Base-by-base conservation (phyloP, 305 asterid species). In the Ajuga reptans region DNA sequence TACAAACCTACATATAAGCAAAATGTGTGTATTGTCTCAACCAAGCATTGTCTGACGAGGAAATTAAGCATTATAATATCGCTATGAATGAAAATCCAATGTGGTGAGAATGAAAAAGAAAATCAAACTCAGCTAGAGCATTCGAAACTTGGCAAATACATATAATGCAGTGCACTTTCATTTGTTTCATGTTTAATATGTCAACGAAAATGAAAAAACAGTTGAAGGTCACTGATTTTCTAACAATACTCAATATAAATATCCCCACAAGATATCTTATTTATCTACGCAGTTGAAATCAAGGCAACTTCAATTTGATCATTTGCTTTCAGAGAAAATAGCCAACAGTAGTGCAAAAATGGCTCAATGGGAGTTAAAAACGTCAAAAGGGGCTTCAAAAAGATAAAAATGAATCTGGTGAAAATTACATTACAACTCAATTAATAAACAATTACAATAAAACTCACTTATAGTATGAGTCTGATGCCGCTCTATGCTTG, bases 381-480 rank as follows among this genome's bases (percentile, higher is more conserved):
- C 45, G 3, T 64, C 6, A 15, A 53, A 54, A 11, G 27, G 41
- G 64, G 50, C 60, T 65, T 24, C 2, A 58, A 2, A 51, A 46
- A 17, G 16, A 63, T 43, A 3, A 10, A 37, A 46, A 11, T 17
- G 6, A 6, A 36, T 5, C 9, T 4, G 41, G 41, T 47, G n/a
- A 14, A 12, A 39, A 4, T 10, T 16, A 45, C 27, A 57, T 0
- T 46, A 21, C 2, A 21, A 21, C 27, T 21, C 15, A 6, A 34
- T 43, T 29, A n/a, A 59, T 50, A n/a, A 6, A 16, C 4, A 72
- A 12, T 9, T 50, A 12, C 45, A 27, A 8, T 4, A 52, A 9
- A 55, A 78, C 85, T 78, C 79, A 81, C 81, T 81, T 45, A 27
- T 27, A 58, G 73, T 15, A 51, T 27, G 55, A 42, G 65, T 55